These are phyloP conservation scores for Citrullus colocynthis DNA, from an alignment of 306 rosid genomes.

Conservation along the genomic window DNA sequence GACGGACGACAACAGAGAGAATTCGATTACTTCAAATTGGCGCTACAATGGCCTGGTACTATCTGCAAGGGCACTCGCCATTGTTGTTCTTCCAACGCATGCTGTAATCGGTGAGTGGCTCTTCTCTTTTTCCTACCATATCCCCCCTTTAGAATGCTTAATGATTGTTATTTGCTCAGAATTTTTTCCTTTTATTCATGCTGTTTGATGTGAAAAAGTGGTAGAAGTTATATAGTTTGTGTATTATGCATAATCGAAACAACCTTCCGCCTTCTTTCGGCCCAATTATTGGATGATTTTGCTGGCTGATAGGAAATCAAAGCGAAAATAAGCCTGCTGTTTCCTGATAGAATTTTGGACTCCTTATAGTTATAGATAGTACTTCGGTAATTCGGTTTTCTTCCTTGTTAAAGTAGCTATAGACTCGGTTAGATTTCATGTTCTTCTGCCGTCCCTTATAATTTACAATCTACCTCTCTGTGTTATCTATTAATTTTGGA, in stretches of 20 bases:
- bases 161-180: background rate
- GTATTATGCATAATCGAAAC: background rate
- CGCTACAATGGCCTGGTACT: conserved; percentile 88
- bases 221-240: background rate
- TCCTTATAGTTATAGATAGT: background rate
- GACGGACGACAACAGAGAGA: conserved; percentile 36
- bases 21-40: conserved; percentile 71
- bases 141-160: background rate
- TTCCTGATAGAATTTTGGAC: background rate
- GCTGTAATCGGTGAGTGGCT: conserved; percentile 61
- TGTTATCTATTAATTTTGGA: background rate
- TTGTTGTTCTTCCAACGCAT: conserved; percentile 69
- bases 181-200: background rate
- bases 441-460: too few species aligned
- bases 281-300: background rate
- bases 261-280: background rate
- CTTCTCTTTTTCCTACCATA: background rate
- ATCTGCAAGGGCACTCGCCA: conserved; percentile 29
- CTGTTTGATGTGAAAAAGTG: background rate
- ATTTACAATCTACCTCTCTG: background rate
- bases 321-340: background rate
- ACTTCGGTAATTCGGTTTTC: background rate
- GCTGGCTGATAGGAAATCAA: background rate
- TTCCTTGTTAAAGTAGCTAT: background rate
- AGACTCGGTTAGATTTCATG: too few species aligned